Evolutionary conservation across 163 green algal species (phyloP), one percentile per base, ranked within the genome.

Genomic region (Prototheca cutis): DNA sequence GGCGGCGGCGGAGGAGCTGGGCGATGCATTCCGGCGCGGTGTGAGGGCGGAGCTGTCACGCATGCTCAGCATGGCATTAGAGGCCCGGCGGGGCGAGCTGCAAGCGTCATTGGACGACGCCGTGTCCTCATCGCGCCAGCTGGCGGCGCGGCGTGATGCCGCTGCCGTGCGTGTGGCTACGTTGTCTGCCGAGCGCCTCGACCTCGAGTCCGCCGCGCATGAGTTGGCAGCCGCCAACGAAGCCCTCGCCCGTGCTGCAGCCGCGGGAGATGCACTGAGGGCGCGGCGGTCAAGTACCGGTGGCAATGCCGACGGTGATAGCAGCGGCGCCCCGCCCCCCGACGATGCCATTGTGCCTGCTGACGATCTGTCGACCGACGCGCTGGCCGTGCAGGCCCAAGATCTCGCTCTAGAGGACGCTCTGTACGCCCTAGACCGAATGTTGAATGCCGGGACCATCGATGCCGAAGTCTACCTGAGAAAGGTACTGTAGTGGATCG

Each of bases 381-480:
- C 82, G n/a, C 70, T 96, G 51, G 72, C 70, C 4, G 68, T 51
- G 4, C 75, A 78, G 67, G 80, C 86, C 5, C 70, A 86, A 55
- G 88, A 96, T 63, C 53, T 91, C 59, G 88, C 88, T 2, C 54
- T 91, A 6, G 88, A 96, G 73, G 88, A 96, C 56, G 56, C 75
- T 8, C 66, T 96, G 54, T 82, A 89, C 63, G 78, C 75, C 5
- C 68, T 95, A 57, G 88, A 96, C 59, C 72, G 80, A 42, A 70
- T 76, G 3, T 66, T 95, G 55, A 71, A 83, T 57, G 65, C 67
- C 25, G 72, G 77, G 31, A 31, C 61, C 36, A 31, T 85, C 63
- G 40, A 59, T 25, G 23, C 71, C 2, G 88, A 91, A 1, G 65
- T 62, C 1, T 95, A 95, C 68, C 65, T 95, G 15, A 89, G 87